These are phyloP conservation scores for Hypericum androsaemum DNA, from an alignment of 345 rosid species.

Conservation along the genomic window DNA sequence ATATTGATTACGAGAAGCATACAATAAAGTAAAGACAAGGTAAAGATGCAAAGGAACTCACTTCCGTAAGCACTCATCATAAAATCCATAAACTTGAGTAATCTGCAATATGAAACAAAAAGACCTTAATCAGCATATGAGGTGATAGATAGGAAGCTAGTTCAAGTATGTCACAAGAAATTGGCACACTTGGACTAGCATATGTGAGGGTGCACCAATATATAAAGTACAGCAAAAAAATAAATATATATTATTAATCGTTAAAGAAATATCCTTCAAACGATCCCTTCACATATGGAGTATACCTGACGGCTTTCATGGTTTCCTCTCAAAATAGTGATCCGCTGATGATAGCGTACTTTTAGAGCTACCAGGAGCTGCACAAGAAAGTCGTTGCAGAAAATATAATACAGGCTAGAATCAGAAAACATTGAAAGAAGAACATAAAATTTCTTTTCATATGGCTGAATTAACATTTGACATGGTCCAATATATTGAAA, in stretches of 20 bases:
- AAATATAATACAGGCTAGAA: background rate
- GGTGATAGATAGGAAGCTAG: background rate
- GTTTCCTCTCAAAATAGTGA: conserved; percentile 94
- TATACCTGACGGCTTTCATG: conserved; percentile 98
- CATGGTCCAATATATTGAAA: background rate
- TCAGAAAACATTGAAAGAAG: background rate
- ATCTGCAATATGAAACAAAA: conserved; percentile 49
- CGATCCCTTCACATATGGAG: background rate
- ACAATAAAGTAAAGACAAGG: background rate
- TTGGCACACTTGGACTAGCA: background rate
- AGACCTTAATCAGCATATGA: conserved; percentile 9
- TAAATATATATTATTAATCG: too few species aligned
- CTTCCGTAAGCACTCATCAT: conserved; percentile 97
- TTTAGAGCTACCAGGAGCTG: conserved; percentile 85
- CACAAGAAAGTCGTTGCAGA: conserved; percentile 11
- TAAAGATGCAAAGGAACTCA: conserved; percentile 37
- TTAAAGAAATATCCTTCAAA: background rate
- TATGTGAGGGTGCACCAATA: too few species aligned
- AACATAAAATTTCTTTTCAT: background rate
- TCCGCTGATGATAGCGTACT: conserved; percentile 77
- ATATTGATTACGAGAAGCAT: background rate
- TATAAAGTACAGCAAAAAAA: too few species aligned
- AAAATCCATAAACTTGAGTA: conserved; percentile 98
- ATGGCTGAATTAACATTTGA: background rate
- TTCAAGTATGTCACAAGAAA: background rate